Conservation (phyloP, 306 rosid genomes). For the Ceratonia siliqua region DNA sequence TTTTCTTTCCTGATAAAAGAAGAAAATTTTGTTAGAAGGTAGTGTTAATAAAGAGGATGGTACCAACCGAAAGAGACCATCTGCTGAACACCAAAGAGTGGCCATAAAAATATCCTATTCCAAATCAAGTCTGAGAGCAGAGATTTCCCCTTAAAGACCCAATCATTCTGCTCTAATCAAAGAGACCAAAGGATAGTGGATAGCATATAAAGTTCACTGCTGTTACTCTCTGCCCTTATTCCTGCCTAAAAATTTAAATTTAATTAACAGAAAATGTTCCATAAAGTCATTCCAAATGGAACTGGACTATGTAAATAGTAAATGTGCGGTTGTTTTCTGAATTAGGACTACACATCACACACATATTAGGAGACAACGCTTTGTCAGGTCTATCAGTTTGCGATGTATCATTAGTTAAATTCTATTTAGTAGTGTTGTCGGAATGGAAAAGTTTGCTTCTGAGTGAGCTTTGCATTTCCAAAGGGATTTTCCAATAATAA, state of each 20-base stretch:
- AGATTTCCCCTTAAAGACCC: neutral
- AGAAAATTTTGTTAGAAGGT: neutral
- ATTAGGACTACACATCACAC: neutral
- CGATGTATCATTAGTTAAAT: neutral
- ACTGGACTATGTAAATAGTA: neutral
- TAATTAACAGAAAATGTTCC: neutral
- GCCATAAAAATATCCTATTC: neutral
- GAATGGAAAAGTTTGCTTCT: neutral
- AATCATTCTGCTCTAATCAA: neutral
- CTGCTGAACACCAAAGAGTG: neutral
- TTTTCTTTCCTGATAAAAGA: neutral
- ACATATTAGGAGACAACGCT: neutral
- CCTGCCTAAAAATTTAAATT: neutral
- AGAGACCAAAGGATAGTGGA: neutral
- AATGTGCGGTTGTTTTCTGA: neutral
- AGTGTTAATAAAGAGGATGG: neutral
- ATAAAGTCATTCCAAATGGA: neutral
- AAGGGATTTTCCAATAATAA: neutral
- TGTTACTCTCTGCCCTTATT: neutral
- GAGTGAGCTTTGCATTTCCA: neutral
- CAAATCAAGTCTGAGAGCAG: neutral
- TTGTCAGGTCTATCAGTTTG: neutral
- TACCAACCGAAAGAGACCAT: neutral
- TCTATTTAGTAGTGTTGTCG: neutral
- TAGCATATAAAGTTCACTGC: neutral